phyloP scores from a whole-genome alignment of 1,284 basidiomycete species.

The Apiotrichum siamense region DNA sequence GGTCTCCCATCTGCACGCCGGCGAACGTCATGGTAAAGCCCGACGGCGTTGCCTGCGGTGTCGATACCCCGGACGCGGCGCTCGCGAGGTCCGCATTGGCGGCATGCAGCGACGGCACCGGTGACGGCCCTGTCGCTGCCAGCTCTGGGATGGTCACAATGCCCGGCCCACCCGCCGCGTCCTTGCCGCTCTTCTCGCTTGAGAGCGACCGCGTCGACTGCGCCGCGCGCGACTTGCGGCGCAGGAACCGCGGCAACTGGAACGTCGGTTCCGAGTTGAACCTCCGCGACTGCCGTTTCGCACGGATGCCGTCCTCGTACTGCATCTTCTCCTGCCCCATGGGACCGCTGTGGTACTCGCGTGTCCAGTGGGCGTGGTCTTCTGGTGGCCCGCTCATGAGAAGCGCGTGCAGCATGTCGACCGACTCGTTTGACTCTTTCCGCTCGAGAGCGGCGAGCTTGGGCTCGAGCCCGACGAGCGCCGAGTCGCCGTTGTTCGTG shows the following conservation, averaged over 20 bases:
- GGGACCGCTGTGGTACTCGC: background rate
- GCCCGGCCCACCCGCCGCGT: no score
- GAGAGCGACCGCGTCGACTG: background rate
- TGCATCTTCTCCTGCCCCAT: background rate
- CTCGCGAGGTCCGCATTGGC: background rate
- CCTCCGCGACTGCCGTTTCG: background rate
- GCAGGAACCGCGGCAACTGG: background rate
- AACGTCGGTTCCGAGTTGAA: background rate
- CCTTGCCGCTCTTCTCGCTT: no score
- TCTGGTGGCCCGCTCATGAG: constrained; percentile 10
- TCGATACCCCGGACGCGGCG: no score
- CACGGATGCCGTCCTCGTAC: background rate
- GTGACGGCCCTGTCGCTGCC: no score
- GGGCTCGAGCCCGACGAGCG: background rate
- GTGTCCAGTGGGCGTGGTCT: constrained; percentile 4
- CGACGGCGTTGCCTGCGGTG: background rate
- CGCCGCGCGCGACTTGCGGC: background rate
- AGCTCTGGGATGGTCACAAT: no score
- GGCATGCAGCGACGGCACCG: background rate
- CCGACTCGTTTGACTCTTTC: background rate
- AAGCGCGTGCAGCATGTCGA: constrained; percentile 15
- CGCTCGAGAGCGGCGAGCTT: background rate
- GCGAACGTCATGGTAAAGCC: constrained; percentile 10
- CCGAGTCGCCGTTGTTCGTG: background rate
- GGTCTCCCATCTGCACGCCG: constrained; percentile 7